Base-by-base conservation (phyloP, 2,329 filamentous ascomycete genomes). In the Paracoccidioides brasiliensis region DNA sequence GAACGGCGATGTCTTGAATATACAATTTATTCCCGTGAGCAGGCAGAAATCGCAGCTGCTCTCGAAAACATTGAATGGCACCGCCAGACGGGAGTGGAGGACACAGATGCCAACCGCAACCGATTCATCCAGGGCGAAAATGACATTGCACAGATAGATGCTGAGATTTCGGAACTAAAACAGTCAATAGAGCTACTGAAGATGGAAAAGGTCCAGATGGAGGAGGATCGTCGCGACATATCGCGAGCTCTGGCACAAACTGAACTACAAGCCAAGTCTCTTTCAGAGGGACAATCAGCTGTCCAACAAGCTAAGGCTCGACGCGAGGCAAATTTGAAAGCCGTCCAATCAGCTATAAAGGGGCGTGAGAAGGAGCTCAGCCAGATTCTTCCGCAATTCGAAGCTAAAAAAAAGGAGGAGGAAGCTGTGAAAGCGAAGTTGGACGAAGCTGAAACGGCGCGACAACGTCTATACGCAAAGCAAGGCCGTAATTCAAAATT, bases 1-100 rank as follows among this genome's bases (percentile, higher is more conserved):
- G 90, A 98, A 70, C 83, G 90, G 57, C 80, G 90, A 61, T 96
- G 90, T 68, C 78, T 98, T 48, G 89, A 97, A 70, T 97, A 97
- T 67, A 93, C 90, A 0, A 90, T 95, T 64, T 90, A 95, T 70
- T 85, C 93, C 62, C 85, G 88, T 59, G 89, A 96, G 65, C 90
- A 97, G 67, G 80, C 85, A 15, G 85, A 86, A 28, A 83, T 95
- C 40, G 78, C 86, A 57, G 81, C 83, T 46, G 82, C 86, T 3
- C 79, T 98, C 15, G 88, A 93, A 55, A 84, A 84, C 56, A 83
- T 98, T 43, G 91, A 97, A 62, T 85, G 85, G 56, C 81, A 83
- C 52, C 82, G 90, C 54, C 85, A 90, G 63, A 86, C 84, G 37
- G 90, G 91, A 1, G 83, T 90, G 33, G 90, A 94, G 60, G 86